These are phyloP conservation scores for Xylaria sp. DNA, from an alignment of 2,329 filamentous ascomycete species.

Conservation along the genomic window DNA sequence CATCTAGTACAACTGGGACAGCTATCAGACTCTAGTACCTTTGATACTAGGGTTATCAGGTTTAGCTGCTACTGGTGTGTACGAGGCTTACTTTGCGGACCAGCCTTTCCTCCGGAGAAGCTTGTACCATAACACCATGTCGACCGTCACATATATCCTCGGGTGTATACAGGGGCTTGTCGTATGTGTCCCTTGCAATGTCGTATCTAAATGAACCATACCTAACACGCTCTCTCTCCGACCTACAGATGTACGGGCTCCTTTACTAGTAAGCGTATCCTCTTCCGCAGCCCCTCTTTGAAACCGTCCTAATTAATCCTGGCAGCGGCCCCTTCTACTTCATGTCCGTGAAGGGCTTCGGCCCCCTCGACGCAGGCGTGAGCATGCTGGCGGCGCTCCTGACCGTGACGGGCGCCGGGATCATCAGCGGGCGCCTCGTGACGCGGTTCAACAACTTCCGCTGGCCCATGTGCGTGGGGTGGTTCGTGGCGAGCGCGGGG, in stretches of 20 bases:
- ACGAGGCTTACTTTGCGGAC: constrained; percentile 39
- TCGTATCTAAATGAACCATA: background rate
- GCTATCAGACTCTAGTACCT: constrained; percentile 44
- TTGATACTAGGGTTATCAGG: constrained; percentile 47
- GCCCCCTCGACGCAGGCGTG: constrained; percentile 39
- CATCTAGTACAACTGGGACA: constrained; percentile 46
- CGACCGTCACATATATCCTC: constrained; percentile 37
- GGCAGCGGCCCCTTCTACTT: constrained; percentile 42
- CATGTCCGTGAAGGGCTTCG: constrained; percentile 38
- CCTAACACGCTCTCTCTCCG: background rate
- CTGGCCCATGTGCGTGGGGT: constrained; percentile 44
- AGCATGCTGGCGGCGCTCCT: constrained; percentile 40
- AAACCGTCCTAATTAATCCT: background rate
- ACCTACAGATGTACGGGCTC: constrained; percentile 26
- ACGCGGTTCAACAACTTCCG: constrained; percentile 40
- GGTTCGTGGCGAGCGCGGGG: constrained; percentile 30
- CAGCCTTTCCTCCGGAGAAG: constrained; percentile 38
- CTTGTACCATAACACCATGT: constrained; percentile 36
- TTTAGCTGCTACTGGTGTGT: constrained; percentile 41
- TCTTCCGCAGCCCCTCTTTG: background rate
- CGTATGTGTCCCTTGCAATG: constrained; percentile 23
- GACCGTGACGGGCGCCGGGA: constrained; percentile 36
- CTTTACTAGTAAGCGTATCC: constrained; percentile 31
- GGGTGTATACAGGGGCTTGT: constrained; percentile 40
- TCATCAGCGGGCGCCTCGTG: constrained; percentile 32